A percentile compares a stretch with the other conserved stretches of the same genome.
Evolutionary conservation across 2,329 filamentous ascomycete genomes (phyloP).

Genomic region (Penicillium sp.): DNA sequence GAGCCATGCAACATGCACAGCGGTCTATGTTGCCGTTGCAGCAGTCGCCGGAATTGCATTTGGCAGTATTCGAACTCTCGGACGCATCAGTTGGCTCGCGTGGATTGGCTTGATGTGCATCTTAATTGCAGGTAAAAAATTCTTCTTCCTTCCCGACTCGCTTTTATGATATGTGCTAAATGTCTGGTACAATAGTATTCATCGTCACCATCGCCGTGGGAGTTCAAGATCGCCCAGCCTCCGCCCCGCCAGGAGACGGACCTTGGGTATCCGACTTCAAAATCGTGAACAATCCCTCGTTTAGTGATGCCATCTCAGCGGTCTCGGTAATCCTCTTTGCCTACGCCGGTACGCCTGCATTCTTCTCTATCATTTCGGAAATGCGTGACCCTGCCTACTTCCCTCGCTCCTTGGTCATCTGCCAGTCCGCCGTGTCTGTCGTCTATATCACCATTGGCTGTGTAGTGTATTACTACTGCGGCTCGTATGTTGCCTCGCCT

Average conservation of each 20-base stretch:
- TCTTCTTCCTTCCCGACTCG: slow-evolving; percentile 13
- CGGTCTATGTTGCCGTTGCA: slow-evolving; percentile 25
- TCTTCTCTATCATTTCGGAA: slow-evolving; percentile 37
- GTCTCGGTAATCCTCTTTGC: slow-evolving; percentile 24
- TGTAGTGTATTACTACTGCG: slow-evolving; percentile 48
- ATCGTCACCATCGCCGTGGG: slow-evolving; percentile 30
- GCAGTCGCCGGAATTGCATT: slow-evolving; percentile 22
- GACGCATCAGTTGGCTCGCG: slow-evolving; percentile 35
- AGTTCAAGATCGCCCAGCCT: slow-evolving; percentile 36
- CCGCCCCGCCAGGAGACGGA: slow-evolving; percentile 29
- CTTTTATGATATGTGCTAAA: not conserved
- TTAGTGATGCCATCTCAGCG: slow-evolving; percentile 25
- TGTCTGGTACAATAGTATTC: slow-evolving; percentile 17
- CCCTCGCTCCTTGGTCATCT: slow-evolving; percentile 29
- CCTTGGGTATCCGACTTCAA: slow-evolving; percentile 30
- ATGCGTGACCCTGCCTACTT: slow-evolving; percentile 37
- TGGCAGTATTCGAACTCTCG: slow-evolving; percentile 37
- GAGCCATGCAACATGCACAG: slow-evolving; percentile 32
- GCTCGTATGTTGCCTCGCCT: slow-evolving; percentile 46
- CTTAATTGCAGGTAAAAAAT: slow-evolving; percentile 16
- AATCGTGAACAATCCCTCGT: slow-evolving; percentile 21
- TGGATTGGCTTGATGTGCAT: slow-evolving; percentile 30
- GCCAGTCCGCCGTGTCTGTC: slow-evolving; percentile 32
- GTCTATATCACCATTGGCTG: slow-evolving; percentile 36
- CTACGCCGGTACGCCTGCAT: slow-evolving; percentile 24